Evolutionary conservation across 2,329 filamentous ascomycete species (phyloP), one percentile per base, ranked within the genome.

Genomic region (Myotisia sp.): DNA sequence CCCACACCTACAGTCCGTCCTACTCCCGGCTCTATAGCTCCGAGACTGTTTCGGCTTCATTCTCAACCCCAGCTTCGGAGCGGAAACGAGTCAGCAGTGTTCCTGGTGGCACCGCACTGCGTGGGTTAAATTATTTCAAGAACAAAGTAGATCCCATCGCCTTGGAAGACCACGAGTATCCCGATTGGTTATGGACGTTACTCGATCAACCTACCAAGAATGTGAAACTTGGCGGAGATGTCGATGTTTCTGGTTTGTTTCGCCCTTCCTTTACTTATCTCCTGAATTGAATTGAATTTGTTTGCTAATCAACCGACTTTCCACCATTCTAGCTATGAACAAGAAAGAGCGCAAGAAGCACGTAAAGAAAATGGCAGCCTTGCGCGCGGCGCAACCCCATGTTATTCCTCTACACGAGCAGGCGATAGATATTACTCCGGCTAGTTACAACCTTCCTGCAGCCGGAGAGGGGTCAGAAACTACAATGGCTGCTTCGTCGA

Each of bases 171-270:
- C 50, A 53, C 26, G 62, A 64, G 42, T 65, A 65, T 42, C 62
- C 62, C 9, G 56, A 62, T 9, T 65, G 62, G 62, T 41, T 65
- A 34, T 65, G 62, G 62, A 49, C 43, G 3, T 44, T 65, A 37
- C 42, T 64, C 38, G 58, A 60, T 33, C 49, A 55, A 35, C 37
- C 45, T n/a, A 51, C 47, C 37, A 54, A 52, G 29, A 45, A 47
- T 10, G 53, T 40, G 4, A 46, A 50, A 12, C 39, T 48, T 37
- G 55, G 54, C 9, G 55, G 61, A 24, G 60, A 62, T 6, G 37
- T 37, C 20, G 39, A 61, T 38, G 54, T 47, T 20, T 30, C 26
- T 18, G 13, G 43, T 45, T 37, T 13, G 43, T 37, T 26, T 29
- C 32, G 12, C 6, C 29, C 22, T 19, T 22, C 10, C 8, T 34